Conservation (phyloP, 31 red algal species). For the Bonnemaisonia californica region DNA sequence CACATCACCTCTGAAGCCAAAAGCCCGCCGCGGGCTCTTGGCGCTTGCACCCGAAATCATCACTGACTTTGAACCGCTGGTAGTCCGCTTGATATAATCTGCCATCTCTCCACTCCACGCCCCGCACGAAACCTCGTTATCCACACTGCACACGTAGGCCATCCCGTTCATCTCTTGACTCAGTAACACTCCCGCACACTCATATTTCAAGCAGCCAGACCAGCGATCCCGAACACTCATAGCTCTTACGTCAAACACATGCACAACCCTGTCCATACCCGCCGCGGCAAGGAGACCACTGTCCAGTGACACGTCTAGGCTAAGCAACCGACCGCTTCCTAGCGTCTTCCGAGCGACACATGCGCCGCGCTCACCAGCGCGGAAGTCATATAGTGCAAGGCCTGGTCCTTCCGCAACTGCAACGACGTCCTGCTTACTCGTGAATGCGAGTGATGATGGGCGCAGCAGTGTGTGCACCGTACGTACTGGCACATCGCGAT, state of each 20-base stretch:
- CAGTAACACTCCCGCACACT: slow-evolving; percentile 31
- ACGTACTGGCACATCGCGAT: slow-evolving; percentile 42
- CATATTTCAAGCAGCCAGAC: slow-evolving; percentile 63
- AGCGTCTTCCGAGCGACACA: slow-evolving; percentile 20
- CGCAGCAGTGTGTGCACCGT: slow-evolving; percentile 19
- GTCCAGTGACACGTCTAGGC: slow-evolving; percentile 43
- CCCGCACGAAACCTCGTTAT: slow-evolving; percentile 78
- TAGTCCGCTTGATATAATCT: background rate
- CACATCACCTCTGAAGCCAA: slow-evolving; percentile 69
- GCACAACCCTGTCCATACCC: slow-evolving; percentile 58
- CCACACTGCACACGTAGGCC: slow-evolving; percentile 58
- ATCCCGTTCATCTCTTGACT: slow-evolving; percentile 41
- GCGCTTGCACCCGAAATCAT: slow-evolving; percentile 82
- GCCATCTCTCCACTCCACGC: slow-evolving; percentile 56
- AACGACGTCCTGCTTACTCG: slow-evolving; percentile 8
- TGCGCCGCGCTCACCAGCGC: slow-evolving; percentile 38
- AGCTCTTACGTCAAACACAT: slow-evolving; percentile 45
- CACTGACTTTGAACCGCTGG: background rate
- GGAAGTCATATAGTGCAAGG: slow-evolving; percentile 63
- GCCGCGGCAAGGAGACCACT: slow-evolving; percentile 32
- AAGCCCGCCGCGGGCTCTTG: slow-evolving; percentile 46
- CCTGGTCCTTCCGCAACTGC: slow-evolving; percentile 49
- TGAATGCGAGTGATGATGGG: slow-evolving; percentile 21
- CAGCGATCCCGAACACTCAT: slow-evolving; percentile 59
- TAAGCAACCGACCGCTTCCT: slow-evolving; percentile 26